A percentile compares a stretch with the other conserved stretches of the same genome.
Conservation (phyloP, 352 stramenopile genomes). For the Pythium folliculosum region DNA sequence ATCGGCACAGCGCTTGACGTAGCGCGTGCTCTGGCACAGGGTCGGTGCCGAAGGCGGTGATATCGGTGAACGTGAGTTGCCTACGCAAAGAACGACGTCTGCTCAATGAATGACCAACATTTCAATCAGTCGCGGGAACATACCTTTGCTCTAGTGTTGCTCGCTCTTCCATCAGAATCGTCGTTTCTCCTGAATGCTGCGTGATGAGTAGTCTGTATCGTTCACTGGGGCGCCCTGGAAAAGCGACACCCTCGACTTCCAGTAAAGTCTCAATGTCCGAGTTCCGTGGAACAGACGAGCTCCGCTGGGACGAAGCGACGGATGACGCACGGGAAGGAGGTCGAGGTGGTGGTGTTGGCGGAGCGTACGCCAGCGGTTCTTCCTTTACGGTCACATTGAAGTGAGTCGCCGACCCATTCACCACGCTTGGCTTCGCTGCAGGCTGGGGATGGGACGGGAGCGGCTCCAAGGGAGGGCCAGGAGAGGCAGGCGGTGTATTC, state of each 20-base stretch:
- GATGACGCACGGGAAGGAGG: constrained; percentile 8
- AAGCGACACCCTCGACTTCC: constrained; percentile 9
- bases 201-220: constrained; percentile 13
- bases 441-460: neutral
- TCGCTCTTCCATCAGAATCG: constrained; percentile 13
- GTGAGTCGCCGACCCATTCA: constrained; percentile 3
- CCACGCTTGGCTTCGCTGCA: neutral
- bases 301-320: constrained; percentile 7
- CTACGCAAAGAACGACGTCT: neutral
- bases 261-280: neutral
- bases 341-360: neutral
- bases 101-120: neutral
- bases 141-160: constrained; percentile 8
- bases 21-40: neutral
- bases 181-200: constrained; percentile 1
- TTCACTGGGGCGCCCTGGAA: constrained; percentile 7
- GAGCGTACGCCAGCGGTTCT: neutral
- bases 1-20: neutral
- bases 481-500: neutral
- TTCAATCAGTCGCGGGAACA: neutral
- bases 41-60: neutral
- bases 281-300: neutral
- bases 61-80: constrained; percentile 12
- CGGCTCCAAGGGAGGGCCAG: neutral
- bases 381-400: constrained; percentile 5